Conservation (phyloP, 495 filamentous ascomycete genomes). For the Cladorrhinum samala region DNA sequence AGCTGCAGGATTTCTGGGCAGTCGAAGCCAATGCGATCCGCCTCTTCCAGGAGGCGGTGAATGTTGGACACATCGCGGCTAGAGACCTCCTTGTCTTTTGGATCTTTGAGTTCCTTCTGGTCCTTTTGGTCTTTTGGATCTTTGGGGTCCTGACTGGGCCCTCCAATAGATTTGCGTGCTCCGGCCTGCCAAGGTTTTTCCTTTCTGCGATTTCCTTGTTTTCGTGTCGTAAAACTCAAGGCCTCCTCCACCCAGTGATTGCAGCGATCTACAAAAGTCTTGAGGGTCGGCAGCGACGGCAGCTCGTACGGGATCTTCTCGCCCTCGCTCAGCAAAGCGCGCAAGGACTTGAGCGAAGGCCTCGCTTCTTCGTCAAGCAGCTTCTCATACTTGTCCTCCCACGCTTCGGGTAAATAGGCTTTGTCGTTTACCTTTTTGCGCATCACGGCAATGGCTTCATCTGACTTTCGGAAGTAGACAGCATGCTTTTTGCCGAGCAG, state of each 20-base stretch:
- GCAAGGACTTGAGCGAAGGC: slow-evolving; percentile 80
- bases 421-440: slow-evolving; percentile 79
- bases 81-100: slow-evolving; percentile 73
- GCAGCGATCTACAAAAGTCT: slow-evolving; percentile 85
- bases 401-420: slow-evolving; percentile 76
- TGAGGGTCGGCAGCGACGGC: slow-evolving; percentile 73
- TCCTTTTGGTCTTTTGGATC: no score
- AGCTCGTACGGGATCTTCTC: slow-evolving; percentile 95
- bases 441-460: slow-evolving; percentile 58
- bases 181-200: slow-evolving; percentile 81
- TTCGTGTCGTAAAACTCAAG: slow-evolving; percentile 92
- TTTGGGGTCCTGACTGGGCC: slow-evolving; percentile 27
- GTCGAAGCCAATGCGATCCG: slow-evolving; percentile 87
- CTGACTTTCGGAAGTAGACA: slow-evolving; percentile 67
- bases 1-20: slow-evolving; percentile 86
- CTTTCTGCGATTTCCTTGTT: slow-evolving; percentile 97
- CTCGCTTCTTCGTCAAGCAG: slow-evolving; percentile 73
- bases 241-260: slow-evolving; percentile 99
- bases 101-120: slow-evolving; percentile 73
- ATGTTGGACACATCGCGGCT: slow-evolving; percentile 88
- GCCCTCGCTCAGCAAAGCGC: slow-evolving; percentile 82
- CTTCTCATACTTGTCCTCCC: slow-evolving; percentile 86
- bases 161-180: slow-evolving; percentile 59
- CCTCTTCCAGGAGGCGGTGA: slow-evolving; percentile 72
- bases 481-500: slow-evolving; percentile 58